Evolutionary conservation across 345 rosid genomes (phyloP).

Genomic region (Anacardium occidentale): DNA sequence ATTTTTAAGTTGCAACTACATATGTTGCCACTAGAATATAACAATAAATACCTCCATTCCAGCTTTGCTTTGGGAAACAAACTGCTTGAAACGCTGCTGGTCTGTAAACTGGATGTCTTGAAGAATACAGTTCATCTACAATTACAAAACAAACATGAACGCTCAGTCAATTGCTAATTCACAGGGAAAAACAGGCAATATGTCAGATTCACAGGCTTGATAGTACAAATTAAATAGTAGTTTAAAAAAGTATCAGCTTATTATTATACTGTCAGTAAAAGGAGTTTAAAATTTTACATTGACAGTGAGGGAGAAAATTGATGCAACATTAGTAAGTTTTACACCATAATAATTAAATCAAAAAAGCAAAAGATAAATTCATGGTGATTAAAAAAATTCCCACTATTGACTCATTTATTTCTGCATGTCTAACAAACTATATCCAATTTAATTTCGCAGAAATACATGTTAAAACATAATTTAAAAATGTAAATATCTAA

Average conservation of each 20-base stretch:
- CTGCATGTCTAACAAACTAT: background rate
- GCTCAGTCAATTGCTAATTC: constrained; percentile 7
- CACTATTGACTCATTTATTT: background rate
- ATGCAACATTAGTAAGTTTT: background rate
- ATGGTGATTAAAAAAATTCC: background rate
- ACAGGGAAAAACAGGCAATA: constrained; percentile 2
- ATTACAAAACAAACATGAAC: background rate
- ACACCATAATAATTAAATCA: background rate
- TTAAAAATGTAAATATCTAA: constrained; percentile 15
- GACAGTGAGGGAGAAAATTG: constrained; percentile 12
- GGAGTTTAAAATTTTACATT: too few relatives aligned
- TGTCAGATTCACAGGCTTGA: background rate
- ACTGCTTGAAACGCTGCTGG: constrained; percentile 94
- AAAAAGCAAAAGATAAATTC: background rate
- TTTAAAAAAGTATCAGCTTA: too few relatives aligned
- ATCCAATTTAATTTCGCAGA: background rate
- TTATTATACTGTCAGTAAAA: too few relatives aligned
- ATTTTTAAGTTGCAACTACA: constrained; percentile 15
- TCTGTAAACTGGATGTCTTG: constrained; percentile 96
- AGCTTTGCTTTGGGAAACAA: constrained; percentile 96
- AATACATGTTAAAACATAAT: background rate
- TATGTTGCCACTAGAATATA: background rate
- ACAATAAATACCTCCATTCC: constrained; percentile 76
- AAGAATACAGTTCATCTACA: constrained; percentile 72
- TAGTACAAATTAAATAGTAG: too few relatives aligned